Percentiles rank a stretch among this genome's conserved stretches.
These are phyloP conservation scores for Stenogyne calaminthoides DNA, from an alignment of 305 asterid species.

Conservation along the genomic window DNA sequence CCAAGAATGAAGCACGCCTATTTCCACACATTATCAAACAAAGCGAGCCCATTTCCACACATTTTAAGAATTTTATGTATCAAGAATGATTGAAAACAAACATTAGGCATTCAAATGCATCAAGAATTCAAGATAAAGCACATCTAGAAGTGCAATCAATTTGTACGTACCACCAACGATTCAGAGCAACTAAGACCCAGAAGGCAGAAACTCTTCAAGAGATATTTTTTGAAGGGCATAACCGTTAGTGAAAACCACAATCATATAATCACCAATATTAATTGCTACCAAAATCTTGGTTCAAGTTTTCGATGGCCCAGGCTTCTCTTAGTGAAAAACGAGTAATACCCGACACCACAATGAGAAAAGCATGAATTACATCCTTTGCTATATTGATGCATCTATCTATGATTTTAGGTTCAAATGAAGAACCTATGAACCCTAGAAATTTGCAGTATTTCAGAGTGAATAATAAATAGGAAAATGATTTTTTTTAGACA, in stretches of 20 bases:
- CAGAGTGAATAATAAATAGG: no score
- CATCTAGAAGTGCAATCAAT: neutral
- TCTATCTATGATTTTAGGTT: constrained; percentile 48
- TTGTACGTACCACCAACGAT: neutral
- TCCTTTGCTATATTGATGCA: constrained; percentile 81
- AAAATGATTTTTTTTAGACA: no score
- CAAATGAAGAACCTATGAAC: no score
- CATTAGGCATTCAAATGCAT: neutral
- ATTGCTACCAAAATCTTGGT: neutral
- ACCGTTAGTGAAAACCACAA: constrained; percentile 65
- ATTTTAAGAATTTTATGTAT: constrained; percentile 48
- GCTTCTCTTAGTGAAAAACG: neutral
- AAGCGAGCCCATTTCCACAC: constrained; percentile 65
- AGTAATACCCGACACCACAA: neutral
- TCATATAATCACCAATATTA: constrained; percentile 51
- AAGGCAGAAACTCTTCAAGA: constrained; percentile 53
- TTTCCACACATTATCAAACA: constrained; percentile 68
- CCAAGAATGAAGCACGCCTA: no score
- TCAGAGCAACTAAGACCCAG: constrained; percentile 44
- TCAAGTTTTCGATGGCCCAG: neutral
- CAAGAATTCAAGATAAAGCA: neutral
- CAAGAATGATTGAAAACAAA: constrained; percentile 1
- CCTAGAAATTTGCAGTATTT: no score
- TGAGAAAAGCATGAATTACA: neutral
- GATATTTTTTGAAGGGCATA: constrained; percentile 61